These are phyloP conservation scores for Exophiala lecanii-corni DNA, from an alignment of 2,329 filamentous ascomycete species.

Conservation along the genomic window DNA sequence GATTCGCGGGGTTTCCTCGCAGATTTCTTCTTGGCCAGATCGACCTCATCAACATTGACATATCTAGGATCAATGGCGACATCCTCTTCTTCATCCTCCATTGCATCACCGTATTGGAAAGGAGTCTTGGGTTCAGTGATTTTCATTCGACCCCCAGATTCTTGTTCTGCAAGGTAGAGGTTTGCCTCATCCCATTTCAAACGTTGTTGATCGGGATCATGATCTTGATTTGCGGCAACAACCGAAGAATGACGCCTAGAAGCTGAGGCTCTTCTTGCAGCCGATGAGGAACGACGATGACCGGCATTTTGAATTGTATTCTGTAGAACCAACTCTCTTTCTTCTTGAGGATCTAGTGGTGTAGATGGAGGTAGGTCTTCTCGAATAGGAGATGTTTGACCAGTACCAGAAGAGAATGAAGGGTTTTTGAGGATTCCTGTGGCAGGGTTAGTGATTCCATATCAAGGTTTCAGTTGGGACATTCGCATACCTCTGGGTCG, in stretches of 20 bases:
- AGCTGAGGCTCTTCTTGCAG: constrained; percentile 55
- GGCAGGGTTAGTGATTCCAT: not conserved
- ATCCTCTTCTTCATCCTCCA: constrained; percentile 61
- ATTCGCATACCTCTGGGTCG: constrained; percentile 38
- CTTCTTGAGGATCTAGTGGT: constrained; percentile 49
- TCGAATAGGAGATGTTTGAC: constrained; percentile 29
- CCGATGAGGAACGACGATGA: constrained; percentile 75
- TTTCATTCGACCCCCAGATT: constrained; percentile 94
- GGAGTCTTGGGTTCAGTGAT: constrained; percentile 98
- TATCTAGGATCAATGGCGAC: constrained; percentile 28
- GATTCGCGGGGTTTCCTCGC: constrained; percentile 54
- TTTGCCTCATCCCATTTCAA: constrained; percentile 99
- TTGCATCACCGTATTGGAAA: constrained; percentile 88
- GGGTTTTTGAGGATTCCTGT: constrained; percentile 95
- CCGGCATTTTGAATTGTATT: constrained; percentile 96
- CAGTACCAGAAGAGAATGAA: constrained; percentile 48
- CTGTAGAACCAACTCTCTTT: constrained; percentile 86
- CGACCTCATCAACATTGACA: constrained; percentile 55
- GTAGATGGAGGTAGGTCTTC: constrained; percentile 30
- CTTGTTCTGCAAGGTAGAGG: constrained; percentile 91
- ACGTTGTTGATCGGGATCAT: constrained; percentile 62
- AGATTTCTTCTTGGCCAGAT: constrained; percentile 44
- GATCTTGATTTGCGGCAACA: constrained; percentile 44
- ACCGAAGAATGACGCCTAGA: constrained; percentile 67
- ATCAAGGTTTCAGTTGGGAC: not conserved